A percentile compares a stretch with the other conserved stretches of the same genome.
These are phyloP conservation scores for Diplodia seriata DNA, from an alignment of 2,329 filamentous ascomycete genomes.

Conservation along the genomic window DNA sequence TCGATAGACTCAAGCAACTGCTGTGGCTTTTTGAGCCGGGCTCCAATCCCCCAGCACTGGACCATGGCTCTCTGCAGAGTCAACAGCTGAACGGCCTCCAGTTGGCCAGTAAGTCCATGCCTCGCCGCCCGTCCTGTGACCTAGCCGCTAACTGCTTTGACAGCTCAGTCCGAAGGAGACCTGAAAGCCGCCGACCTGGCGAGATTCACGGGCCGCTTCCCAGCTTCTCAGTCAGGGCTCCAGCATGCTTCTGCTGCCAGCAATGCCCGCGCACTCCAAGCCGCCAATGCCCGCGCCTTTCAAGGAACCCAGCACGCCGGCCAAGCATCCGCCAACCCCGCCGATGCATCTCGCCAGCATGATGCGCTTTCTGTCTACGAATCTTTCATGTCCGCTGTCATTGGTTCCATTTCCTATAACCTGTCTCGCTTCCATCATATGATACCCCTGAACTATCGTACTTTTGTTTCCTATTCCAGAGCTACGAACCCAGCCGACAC, in stretches of 20 bases:
- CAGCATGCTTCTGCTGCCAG: slow-evolving; percentile 30
- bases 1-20: slow-evolving; percentile 22
- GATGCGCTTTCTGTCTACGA: slow-evolving; percentile 47
- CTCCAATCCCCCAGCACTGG: slow-evolving; percentile 15
- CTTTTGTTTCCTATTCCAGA: slow-evolving; percentile 42
- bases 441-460: slow-evolving; percentile 48
- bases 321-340: neutral
- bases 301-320: slow-evolving; percentile 37
- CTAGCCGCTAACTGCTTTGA: slow-evolving; percentile 36
- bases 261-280: slow-evolving; percentile 34
- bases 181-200: slow-evolving; percentile 47
- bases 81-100: slow-evolving; percentile 28
- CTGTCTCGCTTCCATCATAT: slow-evolving; percentile 44
- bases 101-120: slow-evolving; percentile 1
- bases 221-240: slow-evolving; percentile 34
- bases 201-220: slow-evolving; percentile 41
- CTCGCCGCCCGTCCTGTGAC: neutral
- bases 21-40: slow-evolving; percentile 34
- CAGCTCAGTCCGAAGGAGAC: slow-evolving; percentile 42
- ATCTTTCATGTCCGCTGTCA: slow-evolving; percentile 47
- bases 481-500: slow-evolving; percentile 32
- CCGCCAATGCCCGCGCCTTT: slow-evolving; percentile 36
- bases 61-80: slow-evolving; percentile 28
- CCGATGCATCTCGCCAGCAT: slow-evolving; percentile 39
- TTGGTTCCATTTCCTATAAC: slow-evolving; percentile 45